Evolutionary conservation across 306 rosid species (phyloP), one percentile per base, ranked within the genome.

Genomic region (Dalbergia cultrata): DNA sequence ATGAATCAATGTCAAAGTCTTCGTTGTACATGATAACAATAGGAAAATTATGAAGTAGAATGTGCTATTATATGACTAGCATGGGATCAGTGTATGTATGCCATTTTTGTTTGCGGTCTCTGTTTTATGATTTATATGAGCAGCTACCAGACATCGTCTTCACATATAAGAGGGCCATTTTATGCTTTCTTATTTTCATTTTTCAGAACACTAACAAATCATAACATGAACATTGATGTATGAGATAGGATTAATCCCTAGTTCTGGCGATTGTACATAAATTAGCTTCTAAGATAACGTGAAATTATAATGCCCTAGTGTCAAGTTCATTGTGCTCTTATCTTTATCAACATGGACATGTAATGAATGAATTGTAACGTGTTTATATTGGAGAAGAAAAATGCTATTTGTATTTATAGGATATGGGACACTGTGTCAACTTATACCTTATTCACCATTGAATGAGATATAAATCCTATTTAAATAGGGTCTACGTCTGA

Each of bases 21-120:
- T 75, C 79, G 34, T 21, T 80, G 87, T 84, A 75, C 84, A 84
- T 72, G 80, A 62, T 74, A 53, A 74, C 58, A 67, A 11, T 41
- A 74, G 37, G 63, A 62, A 50, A 69, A 67, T 26, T 61, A 31
- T 67, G 81, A 74, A 79, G 77, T 47, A 47, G 77, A 62, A 50
- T 64, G 7, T 63, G 64, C 50, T 59, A 39, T 73, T 67, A 16
- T 79, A 61, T 74, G 78, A 68, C 74, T 43, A 60, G 49, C 72
- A 61, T 33, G 72, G 57, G 74, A 72, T 77, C 75, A 31, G 44
- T 22, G 52, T 41, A 60, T 22, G 52, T 33, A 60, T 63, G 71
- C 77, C 60, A 67, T 66, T 78, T 72, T 72, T 35, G 47, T 59
- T 59, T 66, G 44, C n/a, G 10, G 7, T 72, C 61, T 35, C 52